Base-by-base conservation (phyloP, 495 filamentous ascomycete genomes). In the Chaetomium cochliodes region DNA sequence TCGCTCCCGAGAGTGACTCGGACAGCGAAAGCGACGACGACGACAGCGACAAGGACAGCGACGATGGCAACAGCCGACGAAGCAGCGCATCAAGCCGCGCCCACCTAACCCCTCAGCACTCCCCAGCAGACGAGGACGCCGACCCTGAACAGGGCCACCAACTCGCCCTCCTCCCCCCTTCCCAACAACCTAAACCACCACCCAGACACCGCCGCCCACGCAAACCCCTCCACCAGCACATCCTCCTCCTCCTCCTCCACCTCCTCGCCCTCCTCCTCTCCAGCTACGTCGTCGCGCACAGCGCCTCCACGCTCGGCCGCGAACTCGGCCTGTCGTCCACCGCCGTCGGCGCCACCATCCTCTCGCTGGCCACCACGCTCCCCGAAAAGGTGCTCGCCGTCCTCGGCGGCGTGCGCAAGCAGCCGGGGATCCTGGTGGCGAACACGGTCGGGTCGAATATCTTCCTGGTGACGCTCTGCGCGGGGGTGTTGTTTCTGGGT, bases 331-430 rank as follows among this genome's bases (percentile, higher is more conserved):
- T 84, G 0, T 83, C 83, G 1, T 79, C 73, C 42, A 76, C 75
- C 0, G 68, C 85, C 15, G 72, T 88, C 22, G 84, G 85, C 42
- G 70, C 85, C 28, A 81, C 78, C 0, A 74, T 88, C 15, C 71
- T 88, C 2, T 77, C 85, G 0, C 77, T 86, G 58, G 84, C 84
- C 20, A 85, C 84, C 0, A 86, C 84, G 0, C 66, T 86, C 0
- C 84, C 84, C 0, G 84, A 85, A 71, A 86, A 86, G 64, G 75
- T 86, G 2, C 11, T 25, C 20, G 76, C 82, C 11, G 69, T 83
- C 1, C 30, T 86, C 7, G 77, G 79, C 44, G 80, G 82, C 11
- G 65, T 58, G 2, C 74, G 80, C 1, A 78, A 79, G 2, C 78
- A 85, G 23, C 66, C 70, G 1, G 81, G 83, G 3, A 82, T 85